Evolutionary conservation across 1,284 basidiomycete genomes (phyloP).

Genomic region (Ustilago curta): DNA sequence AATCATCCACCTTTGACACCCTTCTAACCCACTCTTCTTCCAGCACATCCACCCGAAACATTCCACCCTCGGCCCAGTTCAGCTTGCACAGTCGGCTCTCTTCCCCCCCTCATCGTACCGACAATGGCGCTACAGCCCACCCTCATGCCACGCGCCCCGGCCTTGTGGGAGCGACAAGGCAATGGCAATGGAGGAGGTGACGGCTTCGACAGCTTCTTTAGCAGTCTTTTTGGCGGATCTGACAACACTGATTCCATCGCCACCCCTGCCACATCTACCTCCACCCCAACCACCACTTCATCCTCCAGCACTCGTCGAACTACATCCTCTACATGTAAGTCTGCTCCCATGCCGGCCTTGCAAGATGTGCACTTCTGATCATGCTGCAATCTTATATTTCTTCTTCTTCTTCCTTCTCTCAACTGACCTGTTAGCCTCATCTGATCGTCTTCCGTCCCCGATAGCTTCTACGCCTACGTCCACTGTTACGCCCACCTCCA

Average conservation of each 20-base stretch:
- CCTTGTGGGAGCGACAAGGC: conserved; percentile 33
- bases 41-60: background rate
- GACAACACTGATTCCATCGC: conserved; percentile 30
- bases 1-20: background rate
- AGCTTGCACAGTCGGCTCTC: background rate
- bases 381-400: background rate
- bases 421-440: conserved; percentile 19
- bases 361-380: conserved; percentile 10
- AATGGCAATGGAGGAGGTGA: background rate
- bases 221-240: conserved; percentile 14
- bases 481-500: conserved; percentile 13
- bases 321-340: conserved; percentile 29
- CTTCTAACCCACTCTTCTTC: background rate
- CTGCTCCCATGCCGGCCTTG: background rate
- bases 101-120: background rate
- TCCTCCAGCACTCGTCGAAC: conserved; percentile 1
- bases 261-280: conserved; percentile 6
- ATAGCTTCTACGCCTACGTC: conserved; percentile 27
- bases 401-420: background rate
- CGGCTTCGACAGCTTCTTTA: conserved; percentile 20
- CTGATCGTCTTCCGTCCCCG: conserved; percentile 14
- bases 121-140: conserved; percentile 34
- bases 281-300: conserved; percentile 5
- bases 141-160: conserved; percentile 24
- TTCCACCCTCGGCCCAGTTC: background rate